These are phyloP conservation scores for Vararia minispora DNA, from an alignment of 768 basidiomycete genomes.

Conservation along the genomic window DNA sequence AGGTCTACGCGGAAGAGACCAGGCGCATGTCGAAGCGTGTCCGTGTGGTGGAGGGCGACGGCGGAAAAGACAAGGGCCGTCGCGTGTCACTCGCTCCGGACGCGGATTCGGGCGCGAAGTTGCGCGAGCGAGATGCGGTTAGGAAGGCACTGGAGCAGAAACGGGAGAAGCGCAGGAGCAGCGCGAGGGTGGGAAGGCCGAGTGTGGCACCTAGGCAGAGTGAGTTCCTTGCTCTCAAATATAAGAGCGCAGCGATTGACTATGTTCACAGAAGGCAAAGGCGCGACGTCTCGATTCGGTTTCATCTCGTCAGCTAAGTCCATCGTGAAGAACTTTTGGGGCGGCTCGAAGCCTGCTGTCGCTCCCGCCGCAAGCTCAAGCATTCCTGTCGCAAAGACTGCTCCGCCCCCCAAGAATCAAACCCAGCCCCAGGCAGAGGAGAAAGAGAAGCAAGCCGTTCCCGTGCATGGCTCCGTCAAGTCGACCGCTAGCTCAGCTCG, in stretches of 20 bases:
- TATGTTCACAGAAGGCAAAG: constrained; percentile 23
- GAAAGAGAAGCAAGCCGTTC: constrained; percentile 1
- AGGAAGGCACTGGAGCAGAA: constrained; percentile 54
- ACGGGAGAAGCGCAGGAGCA: constrained; percentile 61
- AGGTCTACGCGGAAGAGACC: constrained; percentile 24
- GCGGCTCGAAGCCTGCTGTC: constrained; percentile 22
- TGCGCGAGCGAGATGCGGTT: constrained; percentile 45
- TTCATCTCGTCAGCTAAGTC: constrained; percentile 63
- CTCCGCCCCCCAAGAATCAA: constrained; percentile 9
- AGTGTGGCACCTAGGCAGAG: constrained; percentile 23
- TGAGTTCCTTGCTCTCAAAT: constrained; percentile 3
- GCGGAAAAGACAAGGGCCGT: constrained; percentile 22
- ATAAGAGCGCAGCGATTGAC: too few species aligned
- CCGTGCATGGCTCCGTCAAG: background rate
- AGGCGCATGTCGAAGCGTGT: constrained; percentile 35
- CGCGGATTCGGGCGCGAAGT: constrained; percentile 17
- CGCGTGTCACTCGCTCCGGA: constrained; percentile 25
- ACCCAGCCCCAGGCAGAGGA: background rate
- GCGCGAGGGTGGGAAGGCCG: constrained; percentile 24
- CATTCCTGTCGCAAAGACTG: constrained; percentile 20
- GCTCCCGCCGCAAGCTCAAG: constrained; percentile 16
- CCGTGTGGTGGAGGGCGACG: constrained; percentile 25
- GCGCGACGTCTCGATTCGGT: constrained; percentile 49
- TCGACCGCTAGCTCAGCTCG: too few species aligned
- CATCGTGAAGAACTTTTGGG: constrained; percentile 66